phyloP scores from a whole-genome alignment of 345 rosid species.

The Citrus reticulata region DNA sequence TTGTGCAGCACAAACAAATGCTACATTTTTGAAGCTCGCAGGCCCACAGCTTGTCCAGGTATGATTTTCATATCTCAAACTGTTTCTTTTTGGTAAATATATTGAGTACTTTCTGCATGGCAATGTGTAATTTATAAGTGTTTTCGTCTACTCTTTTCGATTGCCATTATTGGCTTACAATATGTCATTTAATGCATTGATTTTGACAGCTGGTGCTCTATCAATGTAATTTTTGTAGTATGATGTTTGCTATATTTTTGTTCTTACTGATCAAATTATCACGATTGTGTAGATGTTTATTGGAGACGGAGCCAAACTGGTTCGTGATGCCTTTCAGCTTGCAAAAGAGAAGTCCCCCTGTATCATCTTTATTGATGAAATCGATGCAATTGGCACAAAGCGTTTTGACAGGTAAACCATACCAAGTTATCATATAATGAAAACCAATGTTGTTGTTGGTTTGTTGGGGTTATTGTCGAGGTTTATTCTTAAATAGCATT shows the following conservation, averaged over 20 bases:
- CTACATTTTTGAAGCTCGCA: conserved; percentile 93
- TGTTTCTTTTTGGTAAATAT: not conserved
- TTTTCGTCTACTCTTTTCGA: not conserved
- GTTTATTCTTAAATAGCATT: not conserved
- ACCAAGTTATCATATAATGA: not conserved
- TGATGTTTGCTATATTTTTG: not conserved
- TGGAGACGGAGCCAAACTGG: conserved; percentile 99
- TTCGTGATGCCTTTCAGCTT: conserved; percentile 99
- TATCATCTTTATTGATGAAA: conserved; percentile 98
- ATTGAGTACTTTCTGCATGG: not conserved
- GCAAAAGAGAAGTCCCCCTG: conserved; percentile 99
- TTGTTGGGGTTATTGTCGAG: not conserved
- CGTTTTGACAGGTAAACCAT: conserved; percentile 81
- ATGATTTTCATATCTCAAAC: not conserved
- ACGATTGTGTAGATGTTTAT: conserved; percentile 77
- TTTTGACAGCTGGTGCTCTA: not conserved
- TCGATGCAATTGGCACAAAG: conserved; percentile 98
- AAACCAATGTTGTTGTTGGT: not conserved
- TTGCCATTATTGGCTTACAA: not conserved
- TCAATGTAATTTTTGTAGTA: not conserved
- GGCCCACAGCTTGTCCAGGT: conserved; percentile 99
- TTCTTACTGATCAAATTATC: not conserved
- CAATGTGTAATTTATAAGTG: not conserved
- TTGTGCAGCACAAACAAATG: conserved; percentile 99
- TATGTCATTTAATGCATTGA: not conserved